A percentile compares a stretch with the other conserved stretches of the same genome.
Conservation (phyloP, 257 asterid genomes). For the Fraxinus cuspidata region DNA sequence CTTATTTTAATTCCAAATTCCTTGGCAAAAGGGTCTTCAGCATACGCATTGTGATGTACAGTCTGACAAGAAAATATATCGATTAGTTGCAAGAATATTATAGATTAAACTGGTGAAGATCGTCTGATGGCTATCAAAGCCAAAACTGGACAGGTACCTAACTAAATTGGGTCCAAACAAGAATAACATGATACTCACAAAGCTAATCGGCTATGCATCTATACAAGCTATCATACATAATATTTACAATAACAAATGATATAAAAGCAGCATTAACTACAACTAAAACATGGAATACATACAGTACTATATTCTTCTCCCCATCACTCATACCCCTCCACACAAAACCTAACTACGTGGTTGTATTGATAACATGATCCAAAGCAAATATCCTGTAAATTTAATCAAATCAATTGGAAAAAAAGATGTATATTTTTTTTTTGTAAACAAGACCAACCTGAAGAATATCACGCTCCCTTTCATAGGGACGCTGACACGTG, state of each 20-base stretch:
- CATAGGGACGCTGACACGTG: slow-evolving; percentile 27
- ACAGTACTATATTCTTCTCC: background rate
- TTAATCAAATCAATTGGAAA: background rate
- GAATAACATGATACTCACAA: background rate
- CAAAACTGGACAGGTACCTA: background rate
- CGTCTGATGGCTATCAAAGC: background rate
- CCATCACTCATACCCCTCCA: background rate
- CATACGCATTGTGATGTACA: slow-evolving; percentile 84
- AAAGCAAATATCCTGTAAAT: background rate
- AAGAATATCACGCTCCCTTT: slow-evolving; percentile 23
- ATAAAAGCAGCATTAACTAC: background rate
- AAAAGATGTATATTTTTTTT: too few relatives aligned
- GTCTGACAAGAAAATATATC: slow-evolving; percentile 46
- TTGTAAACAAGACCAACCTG: slow-evolving; percentile 11
- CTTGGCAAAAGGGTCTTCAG: slow-evolving; percentile 38
- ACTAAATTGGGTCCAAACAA: background rate
- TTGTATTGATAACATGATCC: background rate
- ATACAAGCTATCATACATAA: background rate
- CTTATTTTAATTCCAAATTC: slow-evolving; percentile 63
- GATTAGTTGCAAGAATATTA: background rate
- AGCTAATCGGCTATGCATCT: background rate
- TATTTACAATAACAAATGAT: background rate
- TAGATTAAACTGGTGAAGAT: background rate
- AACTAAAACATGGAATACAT: background rate
- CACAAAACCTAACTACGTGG: background rate